Evolutionary conservation across 306 rosid genomes (phyloP).

Genomic region (Alnus glutinosa): DNA sequence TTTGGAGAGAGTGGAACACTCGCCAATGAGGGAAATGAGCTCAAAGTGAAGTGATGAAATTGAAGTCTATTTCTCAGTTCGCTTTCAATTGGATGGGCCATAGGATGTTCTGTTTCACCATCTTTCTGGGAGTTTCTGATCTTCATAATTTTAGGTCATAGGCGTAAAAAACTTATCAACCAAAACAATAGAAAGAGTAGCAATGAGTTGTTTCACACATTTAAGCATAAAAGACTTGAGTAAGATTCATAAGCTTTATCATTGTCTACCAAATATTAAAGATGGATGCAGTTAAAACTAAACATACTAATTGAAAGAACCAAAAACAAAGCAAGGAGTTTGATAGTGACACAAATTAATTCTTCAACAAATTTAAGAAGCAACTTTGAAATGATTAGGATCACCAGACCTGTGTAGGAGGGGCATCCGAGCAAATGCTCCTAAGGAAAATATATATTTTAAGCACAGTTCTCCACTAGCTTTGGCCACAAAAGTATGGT

Average conservation of each 20-base stretch:
- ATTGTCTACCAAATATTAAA: neutral
- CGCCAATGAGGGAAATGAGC: neutral
- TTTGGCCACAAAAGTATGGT: slow-evolving; percentile 92
- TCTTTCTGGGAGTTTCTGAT: neutral
- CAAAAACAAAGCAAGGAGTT: neutral
- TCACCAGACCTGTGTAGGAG: slow-evolving; percentile 75
- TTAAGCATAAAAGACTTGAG: neutral
- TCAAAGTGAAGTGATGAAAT: neutral
- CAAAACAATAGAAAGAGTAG: neutral
- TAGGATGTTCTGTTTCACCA: neutral
- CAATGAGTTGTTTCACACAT: neutral
- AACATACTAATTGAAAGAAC: neutral
- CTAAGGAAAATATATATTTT: slow-evolving; percentile 80
- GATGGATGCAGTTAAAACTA: no score
- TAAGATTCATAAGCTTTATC: neutral
- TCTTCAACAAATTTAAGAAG: neutral
- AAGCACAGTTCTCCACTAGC: slow-evolving; percentile 96
- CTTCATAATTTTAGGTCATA: neutral
- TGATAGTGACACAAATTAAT: neutral
- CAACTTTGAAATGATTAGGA: slow-evolving; percentile 1
- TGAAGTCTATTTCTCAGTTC: neutral
- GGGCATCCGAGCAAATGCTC: slow-evolving; percentile 84
- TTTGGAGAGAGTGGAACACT: neutral
- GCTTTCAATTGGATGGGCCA: neutral
- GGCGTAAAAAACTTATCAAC: neutral